Evolutionary conservation across 495 filamentous ascomycete species (phyloP), one percentile per base, ranked within the genome.

Genomic region (Xylona heveae): DNA sequence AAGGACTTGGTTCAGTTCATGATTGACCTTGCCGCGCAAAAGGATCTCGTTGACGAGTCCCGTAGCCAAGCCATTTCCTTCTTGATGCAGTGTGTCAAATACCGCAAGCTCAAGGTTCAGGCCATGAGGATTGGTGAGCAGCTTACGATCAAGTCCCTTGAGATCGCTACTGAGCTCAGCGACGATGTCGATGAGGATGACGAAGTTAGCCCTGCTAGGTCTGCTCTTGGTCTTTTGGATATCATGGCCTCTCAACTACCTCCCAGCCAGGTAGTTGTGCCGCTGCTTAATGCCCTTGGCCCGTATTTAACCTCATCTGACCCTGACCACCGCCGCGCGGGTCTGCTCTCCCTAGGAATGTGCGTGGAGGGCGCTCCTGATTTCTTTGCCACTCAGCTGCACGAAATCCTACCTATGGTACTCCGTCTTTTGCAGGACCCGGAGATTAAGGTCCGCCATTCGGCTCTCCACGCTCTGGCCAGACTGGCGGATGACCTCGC

Each of bases 301-400:
- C 62, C 68, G 33, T 95, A 88, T 47, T 74, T 83, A 48, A 69
- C 61, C 43, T 69, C 62, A 44, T 47, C 50, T 33, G 61, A 90
- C 41, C 65, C 84, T 15, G 74, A 77, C 37, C 76, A 71, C 51
- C 72, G 84, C 29, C 77, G 82, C 49, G 88, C 84, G 24, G 83
- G 81, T 51, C 80, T 94, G 45, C 64, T 95, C 40, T 75, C 88
- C 5, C 61, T 97, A 3, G 88, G 85, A 34, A 90, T 81, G 59
- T 83, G 78, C 43, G 88, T 92, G 32, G 88, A 97, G 55, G 88
- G 88, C 39, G 90, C 88, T 22, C 88, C 88, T 5, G 88, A 94
- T 44, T 94, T 94, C 54, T 75, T 94, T 43, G 76, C 74, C 38
- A 88, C 81, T 6, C 83, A 94, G 59, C 65, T 91, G 45, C 62